Base-by-base conservation (phyloP, 768 basidiomycete genomes). In the Russula griseocarnosa region DNA sequence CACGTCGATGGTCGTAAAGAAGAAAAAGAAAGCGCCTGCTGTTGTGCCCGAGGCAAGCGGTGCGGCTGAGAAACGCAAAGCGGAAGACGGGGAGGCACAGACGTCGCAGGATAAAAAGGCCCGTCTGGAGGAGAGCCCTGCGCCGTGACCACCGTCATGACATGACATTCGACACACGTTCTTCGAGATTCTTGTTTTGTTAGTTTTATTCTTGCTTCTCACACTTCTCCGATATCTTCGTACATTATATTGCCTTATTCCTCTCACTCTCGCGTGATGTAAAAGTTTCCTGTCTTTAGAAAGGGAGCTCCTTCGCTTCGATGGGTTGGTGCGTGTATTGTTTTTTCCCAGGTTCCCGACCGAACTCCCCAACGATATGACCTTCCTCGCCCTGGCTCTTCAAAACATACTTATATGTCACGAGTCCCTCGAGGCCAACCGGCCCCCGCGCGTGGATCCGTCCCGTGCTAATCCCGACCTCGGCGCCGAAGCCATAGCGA, bases 371-470 rank as follows among this genome's bases (percentile, higher is more conserved):
- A 9, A 88, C 92, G n/a, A 90, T 76, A 71, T 97, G 94, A 11
- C 95, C 97, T 55, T 75, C 79, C 51, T 79, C 79, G 54, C 78
- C 86, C 69, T 79, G 84, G 75, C 94, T 94, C 75, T 83, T 79
- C 77, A 98, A 76, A 79, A 94, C 85, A 75, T 98, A 99, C 77
- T 98, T 98, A 81, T 99, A 98, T 62, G 87, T 97, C 46, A 94
- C 90, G 67, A 97, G 78, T 1, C 94, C 94, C 68, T 98, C 92
- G 58, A 98, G 79, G 0, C 96, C 96, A 1, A 98, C 96, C 0
- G 97, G 97, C 3, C n/a, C 97, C 47, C 96, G 81, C 18, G 97
- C 95, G 71, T 99, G 97, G 61, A 97, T 96, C 71, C 91, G 86
- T 1, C 96, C n/a, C 0, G 97, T 99, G 73, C 90, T 91, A 71